Evolutionary conservation across 495 filamentous ascomycete species (phyloP), one percentile per base, ranked within the genome.

Genomic region (Penicillium paradoxum): DNA sequence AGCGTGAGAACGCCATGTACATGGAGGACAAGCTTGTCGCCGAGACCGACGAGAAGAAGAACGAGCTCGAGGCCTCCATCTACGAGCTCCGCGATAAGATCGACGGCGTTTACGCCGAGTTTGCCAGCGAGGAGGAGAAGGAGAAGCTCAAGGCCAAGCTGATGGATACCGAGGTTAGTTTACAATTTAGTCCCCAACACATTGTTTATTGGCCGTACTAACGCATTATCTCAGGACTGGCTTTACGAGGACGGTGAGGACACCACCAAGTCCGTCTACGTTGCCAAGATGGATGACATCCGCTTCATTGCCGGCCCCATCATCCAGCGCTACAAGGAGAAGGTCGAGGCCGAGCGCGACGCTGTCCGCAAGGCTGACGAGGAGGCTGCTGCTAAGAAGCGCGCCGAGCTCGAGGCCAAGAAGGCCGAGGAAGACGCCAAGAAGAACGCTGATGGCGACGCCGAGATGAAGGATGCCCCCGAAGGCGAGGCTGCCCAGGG

Each of bases 41-140:
- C 49, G 95, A 97, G 70, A 99, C 93, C 19, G 93, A 97, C 66
- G 90, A 97, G 77, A 95, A 93, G 81, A 97, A 97, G 89, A 99
- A 99, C 77, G 93, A 97, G 70, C 87, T 99, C 36, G 93, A 99
- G 79, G 84, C 88, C 33, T 92, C 84, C 71, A 97, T 97, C 77
- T 99, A 99, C 73, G 89, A 96, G 60, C 79, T 95, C 63, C 85
- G 91, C 56, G 89, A 90, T 75, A 96, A 96, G 82, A 80, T 97
- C 43, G 88, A 96, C 60, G 90, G 91, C 56, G 80, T 88, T 58
- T 97, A 93, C 72, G 76, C 90, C 49, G 85, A 91, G 42, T 90
- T 96, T 59, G 86, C 90, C 56, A 89, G 76, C 62, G 93, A 97
- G 0, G 89, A 95, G 8, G 93, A 97, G 82, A 97, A 96, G 79